Base-by-base conservation (phyloP, 805 yeast species). In the Candida odintsovae region DNA sequence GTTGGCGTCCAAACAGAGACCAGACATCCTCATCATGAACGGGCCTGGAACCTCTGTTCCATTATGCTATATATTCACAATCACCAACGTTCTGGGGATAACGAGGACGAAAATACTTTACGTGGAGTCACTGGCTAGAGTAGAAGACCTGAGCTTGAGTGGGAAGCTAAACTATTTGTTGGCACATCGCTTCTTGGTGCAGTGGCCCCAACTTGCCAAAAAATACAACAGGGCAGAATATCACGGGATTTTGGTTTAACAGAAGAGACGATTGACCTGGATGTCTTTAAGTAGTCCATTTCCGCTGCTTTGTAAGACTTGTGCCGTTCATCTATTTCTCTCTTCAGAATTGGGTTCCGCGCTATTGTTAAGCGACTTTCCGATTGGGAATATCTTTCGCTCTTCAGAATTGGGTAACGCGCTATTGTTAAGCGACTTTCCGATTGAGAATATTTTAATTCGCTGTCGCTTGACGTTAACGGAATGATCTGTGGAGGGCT, bases 11-110 rank as follows among this genome's bases (percentile, higher is more conserved):
- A 35, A 40, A 6, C 46, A 47, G 8, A 48, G 53, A 18, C 83
- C 63, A 41, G 72, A 76, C 28, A 63, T 77, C 2, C 59, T 83
- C 20, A 59, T 83, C 15, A 56, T 78, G 49, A 88, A 88, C 58
- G 96, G 96, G 3, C 97, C 90, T 5, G 97, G 90, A 0, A 83
- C 94, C 1, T 69, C 85, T 21, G 88, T 86, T 3, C 83, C 90
- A 3, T 60, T 87, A 22, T 82, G 86, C 19, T 75, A 77, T 46
- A 67, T 77, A 2, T 58, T 82, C n/a, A 77, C 82, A 45, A 20
- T 71, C 1, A 58, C 80, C 53, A 80, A 80, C 52, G 67, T 66
- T 43, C 42, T 74, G 13, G 83, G 79, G 0, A 31, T 72, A 3
- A 65, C 72, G 38, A 57, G 59, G 22, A 78, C 88, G 0, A 68